phyloP scores from a whole-genome alignment of 2,329 filamentous ascomycete species.

The Diatrype stigma region DNA sequence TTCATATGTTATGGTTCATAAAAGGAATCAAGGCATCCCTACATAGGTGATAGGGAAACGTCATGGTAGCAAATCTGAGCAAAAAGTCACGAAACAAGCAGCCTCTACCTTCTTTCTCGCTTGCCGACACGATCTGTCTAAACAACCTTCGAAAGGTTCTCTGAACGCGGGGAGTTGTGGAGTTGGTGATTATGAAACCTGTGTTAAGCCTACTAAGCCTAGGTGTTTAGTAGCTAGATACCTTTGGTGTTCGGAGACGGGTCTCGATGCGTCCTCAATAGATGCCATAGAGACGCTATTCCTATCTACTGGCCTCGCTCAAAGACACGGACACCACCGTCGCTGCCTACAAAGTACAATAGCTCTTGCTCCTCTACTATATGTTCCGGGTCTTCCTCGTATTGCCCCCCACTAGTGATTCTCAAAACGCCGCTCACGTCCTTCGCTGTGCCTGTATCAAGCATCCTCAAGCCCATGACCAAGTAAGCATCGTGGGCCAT shows the following conservation, averaged over 20 bases:
- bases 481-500: conserved; percentile 72
- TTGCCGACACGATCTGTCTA: background rate
- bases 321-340: conserved; percentile 80
- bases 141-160: background rate
- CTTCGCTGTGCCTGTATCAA: conserved; percentile 84
- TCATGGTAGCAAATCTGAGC: conserved; percentile 26
- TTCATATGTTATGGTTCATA: conserved; percentile 29
- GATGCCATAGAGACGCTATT: conserved; percentile 3
- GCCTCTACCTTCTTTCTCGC: conserved; percentile 1
- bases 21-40: conserved; percentile 24
- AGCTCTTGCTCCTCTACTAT: conserved; percentile 61
- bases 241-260: conserved; percentile 6
- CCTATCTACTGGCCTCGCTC: conserved; percentile 63
- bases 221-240: too few relatives aligned
- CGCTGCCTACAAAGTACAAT: conserved; percentile 74
- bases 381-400: conserved; percentile 14
- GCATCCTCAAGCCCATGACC: conserved; percentile 65
- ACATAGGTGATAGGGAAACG: conserved; percentile 22
- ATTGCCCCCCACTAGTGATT: conserved; percentile 56
- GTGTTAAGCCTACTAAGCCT: background rate
- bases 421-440: conserved; percentile 88
- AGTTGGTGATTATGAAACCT: background rate
- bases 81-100: conserved; percentile 29
- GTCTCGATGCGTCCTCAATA: conserved; percentile 10
- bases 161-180: background rate